Evolutionary conservation across 2,329 filamentous ascomycete species (phyloP), one percentile per base, ranked within the genome.

Genomic region (Cladophialophora psammophila): DNA sequence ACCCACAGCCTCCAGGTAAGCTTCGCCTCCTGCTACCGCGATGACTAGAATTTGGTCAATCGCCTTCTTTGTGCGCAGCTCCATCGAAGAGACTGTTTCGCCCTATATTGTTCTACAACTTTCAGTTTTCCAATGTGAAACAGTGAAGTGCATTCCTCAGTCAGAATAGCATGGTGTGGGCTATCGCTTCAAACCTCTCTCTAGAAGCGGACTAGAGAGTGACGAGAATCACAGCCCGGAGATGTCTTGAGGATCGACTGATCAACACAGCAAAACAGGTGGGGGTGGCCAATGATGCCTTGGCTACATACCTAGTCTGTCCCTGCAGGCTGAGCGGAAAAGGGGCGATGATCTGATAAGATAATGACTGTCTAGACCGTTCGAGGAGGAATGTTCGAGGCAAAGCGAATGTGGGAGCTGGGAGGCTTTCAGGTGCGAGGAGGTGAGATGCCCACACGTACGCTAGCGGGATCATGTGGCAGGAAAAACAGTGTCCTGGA

Each of bases 261-360:
- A 50, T 50, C 45, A 50, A 50, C 12, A 50, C 45, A 4, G 10
- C 20, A 12, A 1, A 20, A 3, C 5, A 26, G 26, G 18, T 26
- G 26, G 9, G 26, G 18, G 26, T 18, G 45, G 26, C 18, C 18
- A 40, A 31, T 50, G 45, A 18, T 13, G 5, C 20, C 18, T 50
- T 31, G n/a, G 45, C 18, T 8, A 50, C 45, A 9, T 13, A 50
- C 45, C 20, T 13, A 50, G 18, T 50, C 20, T 5, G 10, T 26
- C 20, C 45, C 45, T 50, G 45, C 45, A 50, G 45, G 45, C 45
- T 50, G 45, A 31, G 20, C 45, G 45, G 45, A 50, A 50, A 50
- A 50, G 45, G 45, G 45, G 45, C 20, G 45, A 50, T 50, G 18
- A 50, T 50, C 45, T 26, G 45, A 50, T 50, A 50, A 50, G 45